phyloP scores from a whole-genome alignment of 129 eudicot genomes.

The Saposhnikovia divaricata region DNA sequence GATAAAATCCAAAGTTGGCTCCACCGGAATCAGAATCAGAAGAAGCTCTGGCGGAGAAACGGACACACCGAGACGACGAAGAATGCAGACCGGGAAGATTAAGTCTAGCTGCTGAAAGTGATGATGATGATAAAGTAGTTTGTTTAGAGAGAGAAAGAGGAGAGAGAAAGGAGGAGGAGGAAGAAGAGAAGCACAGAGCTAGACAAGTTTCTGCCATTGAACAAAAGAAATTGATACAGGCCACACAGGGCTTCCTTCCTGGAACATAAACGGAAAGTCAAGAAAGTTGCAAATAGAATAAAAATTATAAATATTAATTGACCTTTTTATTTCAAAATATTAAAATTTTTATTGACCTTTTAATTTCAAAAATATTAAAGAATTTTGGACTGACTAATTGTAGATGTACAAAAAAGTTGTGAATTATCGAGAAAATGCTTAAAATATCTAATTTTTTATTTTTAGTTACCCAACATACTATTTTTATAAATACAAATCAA shows the following conservation, averaged over 20 bases:
- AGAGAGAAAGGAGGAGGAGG: constrained; percentile 11
- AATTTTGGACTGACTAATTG: too few relatives aligned
- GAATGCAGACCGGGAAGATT: constrained; percentile 9
- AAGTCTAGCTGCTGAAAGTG: not conserved
- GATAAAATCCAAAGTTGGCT: constrained; percentile 43
- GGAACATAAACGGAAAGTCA: too few relatives aligned
- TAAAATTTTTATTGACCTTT: too few relatives aligned
- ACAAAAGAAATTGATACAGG: not conserved
- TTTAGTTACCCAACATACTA: too few relatives aligned
- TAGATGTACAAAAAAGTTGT: too few relatives aligned
- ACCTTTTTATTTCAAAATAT: too few relatives aligned
- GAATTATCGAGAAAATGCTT: too few relatives aligned
- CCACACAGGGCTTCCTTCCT: not conserved
- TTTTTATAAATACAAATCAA: too few relatives aligned
- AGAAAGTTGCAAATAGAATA: too few relatives aligned
- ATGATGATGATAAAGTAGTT: not conserved
- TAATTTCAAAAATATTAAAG: too few relatives aligned
- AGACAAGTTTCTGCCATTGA: constrained; percentile 45
- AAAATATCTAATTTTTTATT: too few relatives aligned
- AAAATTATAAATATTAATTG: too few relatives aligned
- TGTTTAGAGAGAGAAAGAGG: constrained; percentile 25
- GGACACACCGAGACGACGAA: constrained; percentile 21
- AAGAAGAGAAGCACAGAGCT: constrained; percentile 27
- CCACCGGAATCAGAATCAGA: not conserved
- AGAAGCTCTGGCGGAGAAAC: constrained; percentile 39